A percentile compares a stretch with the other conserved stretches of the same genome.
Evolutionary conservation across 1,284 basidiomycete genomes (phyloP).

Genomic region (Entoloma clypeatum): DNA sequence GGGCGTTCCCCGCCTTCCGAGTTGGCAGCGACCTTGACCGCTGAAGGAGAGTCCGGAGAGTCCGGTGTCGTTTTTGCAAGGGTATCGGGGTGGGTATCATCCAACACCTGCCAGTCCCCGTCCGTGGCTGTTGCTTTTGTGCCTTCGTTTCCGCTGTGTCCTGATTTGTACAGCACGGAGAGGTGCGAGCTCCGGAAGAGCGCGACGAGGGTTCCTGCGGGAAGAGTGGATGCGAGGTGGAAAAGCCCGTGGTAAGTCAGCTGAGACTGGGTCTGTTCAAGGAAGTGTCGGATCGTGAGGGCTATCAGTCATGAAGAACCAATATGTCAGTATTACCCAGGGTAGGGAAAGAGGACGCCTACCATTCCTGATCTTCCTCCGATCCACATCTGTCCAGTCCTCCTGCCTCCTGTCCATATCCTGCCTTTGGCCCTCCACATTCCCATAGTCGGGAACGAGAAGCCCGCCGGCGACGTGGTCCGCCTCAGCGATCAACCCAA

Average conservation of each 20-base stretch:
- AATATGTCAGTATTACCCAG: background rate
- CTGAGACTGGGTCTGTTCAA: conserved; percentile 74
- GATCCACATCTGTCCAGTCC: conserved; percentile 45
- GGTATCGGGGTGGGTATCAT: conserved; percentile 10
- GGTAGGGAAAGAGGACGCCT: conserved; percentile 20
- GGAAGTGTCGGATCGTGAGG: conserved; percentile 62
- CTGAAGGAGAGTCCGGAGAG: conserved; percentile 5
- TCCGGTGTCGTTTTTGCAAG: background rate
- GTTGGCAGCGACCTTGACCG: conserved; percentile 1
- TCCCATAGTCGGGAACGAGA: conserved; percentile 41
- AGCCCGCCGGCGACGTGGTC: conserved; percentile 67
- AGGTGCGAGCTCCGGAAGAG: conserved; percentile 90
- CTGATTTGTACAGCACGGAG: conserved; percentile 73
- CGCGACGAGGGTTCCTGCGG: conserved; percentile 60
- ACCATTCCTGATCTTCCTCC: conserved; percentile 65
- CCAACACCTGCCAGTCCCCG: conserved; percentile 9
- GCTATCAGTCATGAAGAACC: conserved; percentile 46
- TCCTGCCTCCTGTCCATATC: conserved; percentile 22
- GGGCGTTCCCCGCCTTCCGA: too few relatives aligned
- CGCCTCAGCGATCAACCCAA: conserved; percentile 71
- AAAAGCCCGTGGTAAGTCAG: conserved; percentile 83
- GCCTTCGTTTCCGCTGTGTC: conserved; percentile 3
- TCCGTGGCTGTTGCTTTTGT: background rate
- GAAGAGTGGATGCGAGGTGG: conserved; percentile 54
- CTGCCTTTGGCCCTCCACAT: conserved; percentile 17